These are phyloP conservation scores for Mortierella claussenii DNA, from an alignment of 192 early-diverging fungal species.

Conservation along the genomic window DNA sequence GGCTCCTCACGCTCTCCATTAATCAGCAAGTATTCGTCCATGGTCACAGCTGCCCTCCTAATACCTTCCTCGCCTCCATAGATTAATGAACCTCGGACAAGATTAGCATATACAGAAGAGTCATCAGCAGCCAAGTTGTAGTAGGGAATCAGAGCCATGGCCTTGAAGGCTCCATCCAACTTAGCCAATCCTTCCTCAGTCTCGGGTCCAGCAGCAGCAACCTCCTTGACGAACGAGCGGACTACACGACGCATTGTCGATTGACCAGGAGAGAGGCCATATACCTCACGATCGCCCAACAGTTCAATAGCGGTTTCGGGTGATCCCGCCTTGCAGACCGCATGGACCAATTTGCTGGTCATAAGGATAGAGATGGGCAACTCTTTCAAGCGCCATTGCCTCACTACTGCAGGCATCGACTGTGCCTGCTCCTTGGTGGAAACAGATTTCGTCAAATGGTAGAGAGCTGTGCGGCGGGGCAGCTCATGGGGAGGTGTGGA, in stretches of 20 bases:
- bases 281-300: conserved; percentile 45
- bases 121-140: conserved; percentile 47
- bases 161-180: conserved; percentile 49
- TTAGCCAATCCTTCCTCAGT: conserved; percentile 29
- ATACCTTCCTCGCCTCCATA: conserved; percentile 40
- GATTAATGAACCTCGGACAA: conserved; percentile 39
- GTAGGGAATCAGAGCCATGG: conserved; percentile 46
- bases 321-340: conserved; percentile 26
- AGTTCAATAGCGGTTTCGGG: conserved; percentile 39
- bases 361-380: conserved; percentile 26
- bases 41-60: conserved; percentile 39
- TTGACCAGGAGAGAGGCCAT: conserved; percentile 25
- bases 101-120: conserved; percentile 33
- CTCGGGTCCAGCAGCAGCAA: conserved; percentile 9
- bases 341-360: conserved; percentile 24
- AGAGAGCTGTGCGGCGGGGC: conserved; percentile 30
- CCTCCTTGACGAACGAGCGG: conserved; percentile 35
- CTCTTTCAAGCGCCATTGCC: conserved; percentile 28
- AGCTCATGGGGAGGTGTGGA: conserved; percentile 21
- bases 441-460: conserved; percentile 15
- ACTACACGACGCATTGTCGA: conserved; percentile 37
- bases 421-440: conserved; percentile 24
- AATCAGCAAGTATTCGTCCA: conserved; percentile 49
- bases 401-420: conserved; percentile 13
- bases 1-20: conserved; percentile 43